A percentile compares a stretch with the other conserved stretches of the same genome.
Conservation (phyloP, 2,329 filamentous ascomycete genomes). For the Myotisia sp. region DNA sequence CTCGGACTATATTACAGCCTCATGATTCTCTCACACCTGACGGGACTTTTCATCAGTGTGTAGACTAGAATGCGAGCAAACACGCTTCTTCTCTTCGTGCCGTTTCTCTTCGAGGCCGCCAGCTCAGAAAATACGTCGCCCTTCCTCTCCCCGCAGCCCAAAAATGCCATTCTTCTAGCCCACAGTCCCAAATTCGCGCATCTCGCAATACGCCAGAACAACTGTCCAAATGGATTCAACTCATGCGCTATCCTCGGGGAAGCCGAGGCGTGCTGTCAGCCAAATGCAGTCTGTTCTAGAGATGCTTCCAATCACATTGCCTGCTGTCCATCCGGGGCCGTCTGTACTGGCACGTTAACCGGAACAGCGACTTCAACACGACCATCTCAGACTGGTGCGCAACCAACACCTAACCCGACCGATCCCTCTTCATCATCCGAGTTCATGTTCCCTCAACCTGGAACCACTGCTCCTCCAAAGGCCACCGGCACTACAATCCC, state of each 20-base stretch:
- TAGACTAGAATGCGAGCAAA: slow-evolving; percentile 8
- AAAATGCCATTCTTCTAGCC: slow-evolving; percentile 5
- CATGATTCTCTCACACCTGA: too few species aligned
- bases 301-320: slow-evolving; percentile 45
- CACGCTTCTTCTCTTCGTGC: slow-evolving; percentile 6
- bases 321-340: slow-evolving; percentile 45
- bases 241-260: slow-evolving; percentile 40
- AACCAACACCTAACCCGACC: slow-evolving; percentile 14
- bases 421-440: slow-evolving; percentile 15
- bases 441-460: slow-evolving; percentile 25
- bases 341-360: slow-evolving; percentile 43
- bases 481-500: slow-evolving; percentile 31
- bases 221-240: slow-evolving; percentile 40
- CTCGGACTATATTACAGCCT: too few species aligned
- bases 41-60: too few species aligned
- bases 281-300: slow-evolving; percentile 39
- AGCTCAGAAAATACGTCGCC: slow-evolving; percentile 4
- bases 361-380: slow-evolving; percentile 13
- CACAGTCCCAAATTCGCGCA: slow-evolving; percentile 4
- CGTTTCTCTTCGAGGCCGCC: slow-evolving; percentile 5
- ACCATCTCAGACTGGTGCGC: slow-evolving; percentile 13
- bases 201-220: slow-evolving; percentile 16
- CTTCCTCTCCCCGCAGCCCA: slow-evolving; percentile 8
- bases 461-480: slow-evolving; percentile 19
- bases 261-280: slow-evolving; percentile 42